Conservation (phyloP, 768 basidiomycete species). For the Tremella fuciformis region DNA sequence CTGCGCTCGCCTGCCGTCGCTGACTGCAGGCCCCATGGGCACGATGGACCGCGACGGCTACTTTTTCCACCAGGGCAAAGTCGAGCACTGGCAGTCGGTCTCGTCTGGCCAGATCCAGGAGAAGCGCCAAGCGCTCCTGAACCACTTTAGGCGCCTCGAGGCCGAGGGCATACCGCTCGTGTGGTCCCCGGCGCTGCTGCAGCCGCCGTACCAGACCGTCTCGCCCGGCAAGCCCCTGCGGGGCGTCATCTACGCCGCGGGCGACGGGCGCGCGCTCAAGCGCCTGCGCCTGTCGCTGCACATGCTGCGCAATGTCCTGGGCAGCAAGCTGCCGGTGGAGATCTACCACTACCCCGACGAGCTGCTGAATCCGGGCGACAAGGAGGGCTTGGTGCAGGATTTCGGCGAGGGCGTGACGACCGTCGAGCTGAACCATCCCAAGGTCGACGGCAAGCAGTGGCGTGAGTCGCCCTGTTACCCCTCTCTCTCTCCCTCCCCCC, state of each 20-base stretch:
- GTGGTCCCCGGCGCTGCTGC: conserved; percentile 36
- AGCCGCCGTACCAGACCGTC: not conserved
- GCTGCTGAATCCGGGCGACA: conserved; percentile 31
- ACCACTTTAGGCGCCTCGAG: conserved; percentile 38
- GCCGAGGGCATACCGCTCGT: conserved; percentile 38
- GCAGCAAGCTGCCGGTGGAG: conserved; percentile 53
- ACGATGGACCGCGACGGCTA: conserved; percentile 33
- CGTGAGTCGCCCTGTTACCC: not conserved
- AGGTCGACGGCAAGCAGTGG: conserved; percentile 25
- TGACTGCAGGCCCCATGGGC: conserved; percentile 3
- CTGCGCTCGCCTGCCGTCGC: too few species aligned
- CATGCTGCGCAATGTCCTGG: conserved; percentile 52
- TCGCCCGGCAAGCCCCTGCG: conserved; percentile 22
- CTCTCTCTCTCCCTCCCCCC: too few species aligned
- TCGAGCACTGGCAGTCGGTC: conserved; percentile 39
- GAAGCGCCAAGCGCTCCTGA: conserved; percentile 42
- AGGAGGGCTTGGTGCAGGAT: conserved; percentile 8
- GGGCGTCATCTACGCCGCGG: conserved; percentile 46
- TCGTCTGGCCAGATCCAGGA: conserved; percentile 32
- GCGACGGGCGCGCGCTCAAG: conserved; percentile 47
- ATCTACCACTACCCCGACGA: conserved; percentile 55
- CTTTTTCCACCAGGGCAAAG: conserved; percentile 47
- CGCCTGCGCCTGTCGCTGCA: conserved; percentile 50
- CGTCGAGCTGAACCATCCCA: conserved; percentile 10
- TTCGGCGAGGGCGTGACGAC: conserved; percentile 6